These are phyloP conservation scores for Mucor racemosus DNA, from an alignment of 371 early-diverging fungal genomes.

Conservation along the genomic window DNA sequence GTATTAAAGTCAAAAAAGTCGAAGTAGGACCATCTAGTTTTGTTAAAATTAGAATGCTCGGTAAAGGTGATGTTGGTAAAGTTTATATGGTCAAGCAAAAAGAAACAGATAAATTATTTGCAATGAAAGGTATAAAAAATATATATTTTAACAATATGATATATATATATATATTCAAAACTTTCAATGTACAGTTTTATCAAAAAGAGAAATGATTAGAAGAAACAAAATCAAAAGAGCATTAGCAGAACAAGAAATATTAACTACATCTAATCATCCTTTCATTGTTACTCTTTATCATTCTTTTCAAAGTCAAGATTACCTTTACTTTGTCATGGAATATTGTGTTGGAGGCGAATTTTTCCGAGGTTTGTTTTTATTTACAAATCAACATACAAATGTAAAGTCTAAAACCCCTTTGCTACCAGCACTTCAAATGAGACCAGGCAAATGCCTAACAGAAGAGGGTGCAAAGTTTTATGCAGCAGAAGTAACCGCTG, in stretches of 20 bases:
- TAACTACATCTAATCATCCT: slow-evolving; percentile 93
- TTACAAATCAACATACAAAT: background rate
- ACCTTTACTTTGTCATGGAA: slow-evolving; percentile 97
- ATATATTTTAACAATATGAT: no score
- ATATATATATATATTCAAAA: background rate
- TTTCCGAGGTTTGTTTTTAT: slow-evolving; percentile 71
- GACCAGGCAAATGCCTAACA: slow-evolving; percentile 82
- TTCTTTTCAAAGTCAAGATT: slow-evolving; percentile 93
- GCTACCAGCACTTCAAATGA: slow-evolving; percentile 73
- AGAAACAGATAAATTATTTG: slow-evolving; percentile 79
- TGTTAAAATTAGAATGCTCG: slow-evolving; percentile 80
- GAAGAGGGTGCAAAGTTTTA: slow-evolving; percentile 96
- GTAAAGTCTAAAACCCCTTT: background rate
- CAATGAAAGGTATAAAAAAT: slow-evolving; percentile 77
- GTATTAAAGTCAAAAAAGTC: slow-evolving; percentile 76
- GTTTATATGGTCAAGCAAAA: slow-evolving; percentile 92
- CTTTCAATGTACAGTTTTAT: slow-evolving; percentile 62
- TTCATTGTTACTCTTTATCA: slow-evolving; percentile 98
- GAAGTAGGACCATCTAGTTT: slow-evolving; percentile 86
- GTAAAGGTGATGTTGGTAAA: slow-evolving; percentile 95
- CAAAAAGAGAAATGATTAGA: slow-evolving; percentile 94
- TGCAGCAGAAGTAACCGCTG: slow-evolving; percentile 95
- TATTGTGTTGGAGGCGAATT: slow-evolving; percentile 99
- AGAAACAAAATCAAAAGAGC: slow-evolving; percentile 96
- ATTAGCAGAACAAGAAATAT: slow-evolving; percentile 94